Evolutionary conservation across 306 rosid species (phyloP).

Genomic region (Mimosa bimucronata): DNA sequence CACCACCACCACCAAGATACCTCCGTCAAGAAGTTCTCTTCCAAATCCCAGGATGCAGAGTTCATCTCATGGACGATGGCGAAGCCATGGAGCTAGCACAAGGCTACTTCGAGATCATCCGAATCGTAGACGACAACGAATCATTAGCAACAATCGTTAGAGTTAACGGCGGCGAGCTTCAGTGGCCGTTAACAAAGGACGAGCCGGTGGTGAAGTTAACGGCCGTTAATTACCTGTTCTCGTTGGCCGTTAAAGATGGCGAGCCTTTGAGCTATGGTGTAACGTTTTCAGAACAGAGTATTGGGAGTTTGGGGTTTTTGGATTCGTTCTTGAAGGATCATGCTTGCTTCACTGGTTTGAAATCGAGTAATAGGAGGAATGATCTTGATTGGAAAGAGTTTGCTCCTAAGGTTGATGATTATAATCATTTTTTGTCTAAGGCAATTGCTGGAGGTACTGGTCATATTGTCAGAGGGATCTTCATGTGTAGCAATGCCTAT

Average conservation of each 20-base stretch:
- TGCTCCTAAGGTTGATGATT: constrained; percentile 85
- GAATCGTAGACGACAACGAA: constrained; percentile 59
- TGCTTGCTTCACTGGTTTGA: constrained; percentile 70
- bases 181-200: constrained; percentile 97
- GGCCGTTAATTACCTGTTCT: constrained; percentile 69
- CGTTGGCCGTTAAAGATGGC: constrained; percentile 77
- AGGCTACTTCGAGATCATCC: constrained; percentile 71
- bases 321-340: constrained; percentile 73
- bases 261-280: constrained; percentile 94
- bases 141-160: constrained; percentile 76
- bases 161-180: constrained; percentile 71
- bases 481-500: constrained; percentile 89
- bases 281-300: constrained; percentile 55
- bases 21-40: constrained; percentile 60
- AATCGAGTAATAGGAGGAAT: constrained; percentile 40
- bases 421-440: constrained; percentile 76
- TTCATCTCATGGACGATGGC: constrained; percentile 81
- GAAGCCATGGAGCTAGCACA: constrained; percentile 66
- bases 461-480: constrained; percentile 90
- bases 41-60: constrained; percentile 69
- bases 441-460: constrained; percentile 93
- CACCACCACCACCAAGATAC: constrained; percentile 38
- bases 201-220: constrained; percentile 91
- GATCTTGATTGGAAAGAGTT: constrained; percentile 90
- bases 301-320: constrained; percentile 52